Conservation (phyloP, 768 basidiomycete genomes). For the Holtermannia corniformis region DNA sequence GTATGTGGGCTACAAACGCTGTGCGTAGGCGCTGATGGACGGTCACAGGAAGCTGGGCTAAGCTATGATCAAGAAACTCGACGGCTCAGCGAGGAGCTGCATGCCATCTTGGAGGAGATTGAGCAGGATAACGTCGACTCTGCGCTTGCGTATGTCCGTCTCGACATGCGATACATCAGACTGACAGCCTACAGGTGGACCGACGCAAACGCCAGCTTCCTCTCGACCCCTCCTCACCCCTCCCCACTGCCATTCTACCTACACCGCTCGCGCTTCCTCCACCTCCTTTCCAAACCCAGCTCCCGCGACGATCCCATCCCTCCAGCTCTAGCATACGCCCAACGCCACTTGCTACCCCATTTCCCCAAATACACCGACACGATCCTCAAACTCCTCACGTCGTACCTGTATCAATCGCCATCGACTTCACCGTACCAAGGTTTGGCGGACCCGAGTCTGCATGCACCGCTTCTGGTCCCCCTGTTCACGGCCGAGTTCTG, state of each 20-base stretch:
- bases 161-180: background rate
- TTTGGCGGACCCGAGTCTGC: constrained; percentile 59
- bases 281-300: constrained; percentile 52
- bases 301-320: constrained; percentile 51
- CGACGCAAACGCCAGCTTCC: constrained; percentile 54
- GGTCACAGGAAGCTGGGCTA: constrained; percentile 19
- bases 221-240: constrained; percentile 51
- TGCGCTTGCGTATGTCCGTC: constrained; percentile 60
- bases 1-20: constrained; percentile 5
- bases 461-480: constrained; percentile 54
- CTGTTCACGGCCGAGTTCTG: constrained; percentile 86
- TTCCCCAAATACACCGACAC: constrained; percentile 48
- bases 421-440: constrained; percentile 65
- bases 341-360: constrained; percentile 50
- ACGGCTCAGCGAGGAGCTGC: constrained; percentile 16
- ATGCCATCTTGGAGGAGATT: constrained; percentile 23
- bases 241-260: constrained; percentile 83
- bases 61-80: constrained; percentile 14
- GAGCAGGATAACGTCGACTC: constrained; percentile 43
- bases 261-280: constrained; percentile 82
- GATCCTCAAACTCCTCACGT: constrained; percentile 31
- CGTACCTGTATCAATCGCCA: constrained; percentile 39
- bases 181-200: constrained; percentile 58
- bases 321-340: constrained; percentile 68
- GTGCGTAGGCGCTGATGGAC: background rate